These are phyloP conservation scores for Piper longum DNA, from an alignment of 164 flowering plant species.

Conservation along the genomic window DNA sequence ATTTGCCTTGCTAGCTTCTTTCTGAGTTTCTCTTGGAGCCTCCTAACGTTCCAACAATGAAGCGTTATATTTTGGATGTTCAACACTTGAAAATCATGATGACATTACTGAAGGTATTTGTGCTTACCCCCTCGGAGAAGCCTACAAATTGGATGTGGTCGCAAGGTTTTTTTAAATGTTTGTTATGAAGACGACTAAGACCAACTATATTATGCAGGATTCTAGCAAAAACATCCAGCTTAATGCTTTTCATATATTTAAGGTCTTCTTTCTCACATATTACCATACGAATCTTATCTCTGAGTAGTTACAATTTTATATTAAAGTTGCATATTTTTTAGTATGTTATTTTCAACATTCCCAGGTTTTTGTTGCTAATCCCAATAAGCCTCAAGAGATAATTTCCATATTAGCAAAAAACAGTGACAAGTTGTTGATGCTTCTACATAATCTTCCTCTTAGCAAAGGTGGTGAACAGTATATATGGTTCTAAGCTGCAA, in stretches of 20 bases:
- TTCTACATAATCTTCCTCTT: conserved; percentile 59
- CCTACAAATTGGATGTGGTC: neutral
- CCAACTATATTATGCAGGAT: conserved; percentile 38
- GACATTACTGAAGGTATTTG: conserved; percentile 50
- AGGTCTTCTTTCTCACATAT: conserved; percentile 33
- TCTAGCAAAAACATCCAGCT: conserved; percentile 91
- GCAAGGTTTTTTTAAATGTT: neutral
- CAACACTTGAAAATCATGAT: conserved; percentile 74
- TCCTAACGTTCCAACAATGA: conserved; percentile 79
- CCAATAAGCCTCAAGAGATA: conserved; percentile 79
- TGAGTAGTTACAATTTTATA: neutral
- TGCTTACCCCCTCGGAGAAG: neutral
- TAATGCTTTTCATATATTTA: conserved; percentile 92
- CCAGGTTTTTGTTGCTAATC: conserved; percentile 96
- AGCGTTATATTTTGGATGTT: conserved; percentile 80
- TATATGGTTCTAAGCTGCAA: neutral
- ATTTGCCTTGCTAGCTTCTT: conserved; percentile 52
- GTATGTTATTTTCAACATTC: neutral
- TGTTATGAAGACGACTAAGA: neutral
- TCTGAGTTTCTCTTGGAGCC: conserved; percentile 93
- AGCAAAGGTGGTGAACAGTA: conserved; percentile 46
- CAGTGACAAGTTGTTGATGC: conserved; percentile 47
- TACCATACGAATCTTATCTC: neutral
- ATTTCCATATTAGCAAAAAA: conserved; percentile 66
- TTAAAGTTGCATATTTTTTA: neutral